phyloP scores from a whole-genome alignment of 108 stramenopile genomes.

The Cylindrotheca closterium region DNA sequence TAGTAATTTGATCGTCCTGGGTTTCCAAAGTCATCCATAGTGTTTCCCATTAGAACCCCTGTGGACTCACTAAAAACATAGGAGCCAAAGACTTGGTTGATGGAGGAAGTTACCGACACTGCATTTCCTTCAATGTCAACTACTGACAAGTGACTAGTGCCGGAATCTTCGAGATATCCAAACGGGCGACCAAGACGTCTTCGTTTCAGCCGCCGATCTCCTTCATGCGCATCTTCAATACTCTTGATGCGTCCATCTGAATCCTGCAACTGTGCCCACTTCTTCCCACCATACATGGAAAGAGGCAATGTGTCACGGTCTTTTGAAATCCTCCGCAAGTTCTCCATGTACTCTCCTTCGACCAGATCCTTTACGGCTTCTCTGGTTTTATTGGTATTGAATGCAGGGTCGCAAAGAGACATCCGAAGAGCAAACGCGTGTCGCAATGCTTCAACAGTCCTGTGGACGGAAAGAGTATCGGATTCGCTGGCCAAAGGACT shows the following conservation, averaged over 20 bases:
- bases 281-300: constrained; percentile 59
- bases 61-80: constrained; percentile 62
- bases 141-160: constrained; percentile 75
- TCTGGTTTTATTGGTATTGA: constrained; percentile 24
- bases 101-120: constrained; percentile 67
- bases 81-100: constrained; percentile 70
- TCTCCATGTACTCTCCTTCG: constrained; percentile 55
- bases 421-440: constrained; percentile 87
- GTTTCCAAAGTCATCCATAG: constrained; percentile 77
- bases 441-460: constrained; percentile 66
- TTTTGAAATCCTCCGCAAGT: constrained; percentile 28
- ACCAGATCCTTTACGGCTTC: constrained; percentile 61
- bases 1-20: constrained; percentile 61
- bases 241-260: constrained; percentile 22
- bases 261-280: constrained; percentile 69
- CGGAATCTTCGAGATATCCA: constrained; percentile 79
- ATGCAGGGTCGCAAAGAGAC: constrained; percentile 78
- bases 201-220: constrained; percentile 38
- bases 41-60: constrained; percentile 77
- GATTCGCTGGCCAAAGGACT: constrained; percentile 42
- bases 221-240: constrained; percentile 54
- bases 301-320: constrained; percentile 45
- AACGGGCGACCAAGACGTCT: constrained; percentile 37
- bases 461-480: constrained; percentile 66
- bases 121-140: constrained; percentile 79